Percentiles rank a stretch among this genome's conserved stretches.
These are phyloP conservation scores for Hypocreales sp. DNA, from an alignment of 2,329 filamentous ascomycete genomes.

Conservation along the genomic window DNA sequence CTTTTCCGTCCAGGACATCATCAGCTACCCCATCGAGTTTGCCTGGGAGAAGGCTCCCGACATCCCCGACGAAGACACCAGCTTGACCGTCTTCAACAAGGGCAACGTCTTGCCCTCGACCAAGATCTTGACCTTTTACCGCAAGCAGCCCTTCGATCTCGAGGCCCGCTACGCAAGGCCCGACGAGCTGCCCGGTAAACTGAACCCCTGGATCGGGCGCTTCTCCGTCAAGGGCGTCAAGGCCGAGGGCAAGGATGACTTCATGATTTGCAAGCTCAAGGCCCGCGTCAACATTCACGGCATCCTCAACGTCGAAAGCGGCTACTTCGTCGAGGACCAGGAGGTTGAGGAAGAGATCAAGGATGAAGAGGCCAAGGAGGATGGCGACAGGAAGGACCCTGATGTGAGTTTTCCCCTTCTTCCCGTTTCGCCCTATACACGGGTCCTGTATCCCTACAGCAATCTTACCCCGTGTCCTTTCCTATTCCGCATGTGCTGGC, in stretches of 20 bases:
- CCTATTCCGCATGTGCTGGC: too few relatives aligned
- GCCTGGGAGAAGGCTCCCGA: slow-evolving; percentile 97
- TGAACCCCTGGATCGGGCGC: slow-evolving; percentile 87
- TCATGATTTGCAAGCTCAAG: slow-evolving; percentile 99
- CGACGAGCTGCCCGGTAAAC: slow-evolving; percentile 73
- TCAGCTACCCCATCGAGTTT: slow-evolving; percentile 97
- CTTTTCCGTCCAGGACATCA: slow-evolving; percentile 93
- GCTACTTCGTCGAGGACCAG: slow-evolving; percentile 95
- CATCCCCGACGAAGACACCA: slow-evolving; percentile 96
- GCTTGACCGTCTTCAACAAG: slow-evolving; percentile 91
- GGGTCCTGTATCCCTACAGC: too few relatives aligned
- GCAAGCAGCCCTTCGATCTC: slow-evolving; percentile 91
- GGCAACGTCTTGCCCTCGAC: slow-evolving; percentile 95
- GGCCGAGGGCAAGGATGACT: slow-evolving; percentile 83
- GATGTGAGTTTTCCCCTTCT: slow-evolving; percentile 45
- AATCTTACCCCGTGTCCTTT: too few relatives aligned
- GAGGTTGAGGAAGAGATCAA: slow-evolving; percentile 90
- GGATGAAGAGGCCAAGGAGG: slow-evolving; percentile 59
- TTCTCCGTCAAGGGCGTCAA: slow-evolving; percentile 98
- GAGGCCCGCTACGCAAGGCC: slow-evolving; percentile 89
- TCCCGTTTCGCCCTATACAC: not conserved
- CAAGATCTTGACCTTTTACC: slow-evolving; percentile 98
- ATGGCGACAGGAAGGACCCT: slow-evolving; percentile 47
- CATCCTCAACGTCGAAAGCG: slow-evolving; percentile 88
- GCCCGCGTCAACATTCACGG: slow-evolving; percentile 93